Percentiles rank a stretch among this genome's conserved stretches.
phyloP scores from a whole-genome alignment of 768 basidiomycete genomes.

The Suillus placidus region DNA sequence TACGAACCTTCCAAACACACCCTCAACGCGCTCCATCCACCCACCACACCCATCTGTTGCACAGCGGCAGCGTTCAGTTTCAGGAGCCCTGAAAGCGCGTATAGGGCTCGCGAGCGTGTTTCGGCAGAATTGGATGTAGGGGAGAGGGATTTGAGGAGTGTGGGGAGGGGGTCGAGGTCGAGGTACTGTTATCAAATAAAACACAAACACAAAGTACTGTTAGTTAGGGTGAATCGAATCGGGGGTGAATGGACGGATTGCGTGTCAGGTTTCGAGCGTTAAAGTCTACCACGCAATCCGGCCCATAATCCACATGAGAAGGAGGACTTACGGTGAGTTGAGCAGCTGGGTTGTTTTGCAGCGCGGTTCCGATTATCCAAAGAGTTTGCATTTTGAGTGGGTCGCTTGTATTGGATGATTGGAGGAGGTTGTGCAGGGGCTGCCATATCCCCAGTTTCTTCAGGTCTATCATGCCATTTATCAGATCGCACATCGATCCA shows the following conservation, averaged over 20 bases:
- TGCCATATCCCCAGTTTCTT: constrained; percentile 78
- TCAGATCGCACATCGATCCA: not conserved
- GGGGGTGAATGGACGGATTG: not conserved
- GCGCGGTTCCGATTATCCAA: constrained; percentile 88
- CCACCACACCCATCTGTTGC: constrained; percentile 45
- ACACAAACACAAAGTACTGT: not conserved
- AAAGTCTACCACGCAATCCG: too few species aligned
- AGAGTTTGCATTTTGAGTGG: constrained; percentile 66
- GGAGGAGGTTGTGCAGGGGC: constrained; percentile 67
- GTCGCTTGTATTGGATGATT: constrained; percentile 54
- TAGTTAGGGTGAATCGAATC: constrained; percentile 2
- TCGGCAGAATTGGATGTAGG: constrained; percentile 54
- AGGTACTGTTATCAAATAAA: constrained; percentile 51
- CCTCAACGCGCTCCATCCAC: constrained; percentile 68
- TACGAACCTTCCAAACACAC: constrained; percentile 56
- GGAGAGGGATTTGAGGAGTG: constrained; percentile 61
- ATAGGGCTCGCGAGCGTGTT: constrained; percentile 79
- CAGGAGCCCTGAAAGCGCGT: constrained; percentile 74
- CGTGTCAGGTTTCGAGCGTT: not conserved
- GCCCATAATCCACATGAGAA: not conserved
- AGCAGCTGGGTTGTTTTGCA: constrained; percentile 88
- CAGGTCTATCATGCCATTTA: constrained; percentile 53
- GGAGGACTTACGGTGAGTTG: constrained; percentile 64
- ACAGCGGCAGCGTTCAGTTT: constrained; percentile 80
- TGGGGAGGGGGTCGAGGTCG: constrained; percentile 63